Evolutionary conservation across 2,329 filamentous ascomycete species (phyloP).

Genomic region (Colletotrichum melonis): DNA sequence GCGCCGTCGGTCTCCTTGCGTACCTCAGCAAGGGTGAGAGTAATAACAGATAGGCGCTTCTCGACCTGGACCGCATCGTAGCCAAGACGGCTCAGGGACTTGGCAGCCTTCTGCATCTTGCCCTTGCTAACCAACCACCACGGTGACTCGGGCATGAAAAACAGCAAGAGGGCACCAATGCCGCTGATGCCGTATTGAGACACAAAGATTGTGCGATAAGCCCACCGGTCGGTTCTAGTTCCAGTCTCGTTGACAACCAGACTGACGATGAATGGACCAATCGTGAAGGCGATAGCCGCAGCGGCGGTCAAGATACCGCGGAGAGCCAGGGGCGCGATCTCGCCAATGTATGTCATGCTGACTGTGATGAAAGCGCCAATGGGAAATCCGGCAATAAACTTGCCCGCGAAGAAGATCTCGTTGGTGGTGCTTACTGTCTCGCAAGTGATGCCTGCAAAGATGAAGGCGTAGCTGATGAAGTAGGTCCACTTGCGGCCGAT

Average conservation of each 20-base stretch:
- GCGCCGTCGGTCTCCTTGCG: conserved; percentile 49
- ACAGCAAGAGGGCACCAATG: conserved; percentile 13
- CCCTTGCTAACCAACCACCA: conserved; percentile 52
- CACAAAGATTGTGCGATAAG: conserved; percentile 41
- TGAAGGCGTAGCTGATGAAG: conserved; percentile 48
- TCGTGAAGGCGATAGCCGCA: conserved; percentile 40
- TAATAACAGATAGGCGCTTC: conserved; percentile 44
- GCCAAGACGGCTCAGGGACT: conserved; percentile 45
- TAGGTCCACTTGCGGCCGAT: conserved; percentile 38
- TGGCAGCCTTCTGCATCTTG: conserved; percentile 27
- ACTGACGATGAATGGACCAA: conserved; percentile 44
- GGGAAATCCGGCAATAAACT: conserved; percentile 55
- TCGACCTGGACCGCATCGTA: conserved; percentile 41
- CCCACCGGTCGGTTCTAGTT: conserved; percentile 43
- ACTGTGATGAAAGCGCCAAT: conserved; percentile 42
- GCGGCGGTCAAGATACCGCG: conserved; percentile 43
- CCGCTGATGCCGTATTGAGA: conserved; percentile 34
- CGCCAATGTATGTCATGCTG: conserved; percentile 45
- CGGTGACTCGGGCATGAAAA: conserved; percentile 54
- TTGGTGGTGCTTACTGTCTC: conserved; percentile 46
- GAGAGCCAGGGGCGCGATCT: conserved; percentile 44
- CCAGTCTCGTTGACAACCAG: conserved; percentile 46
- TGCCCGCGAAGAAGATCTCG: conserved; percentile 53
- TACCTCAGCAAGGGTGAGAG: conserved; percentile 47
- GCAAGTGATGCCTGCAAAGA: conserved; percentile 51